Percentiles rank a stretch among this genome's conserved stretches.
These are phyloP conservation scores for Paracoccidioides lutzii DNA, from an alignment of 2,329 filamentous ascomycete genomes.

Conservation along the genomic window DNA sequence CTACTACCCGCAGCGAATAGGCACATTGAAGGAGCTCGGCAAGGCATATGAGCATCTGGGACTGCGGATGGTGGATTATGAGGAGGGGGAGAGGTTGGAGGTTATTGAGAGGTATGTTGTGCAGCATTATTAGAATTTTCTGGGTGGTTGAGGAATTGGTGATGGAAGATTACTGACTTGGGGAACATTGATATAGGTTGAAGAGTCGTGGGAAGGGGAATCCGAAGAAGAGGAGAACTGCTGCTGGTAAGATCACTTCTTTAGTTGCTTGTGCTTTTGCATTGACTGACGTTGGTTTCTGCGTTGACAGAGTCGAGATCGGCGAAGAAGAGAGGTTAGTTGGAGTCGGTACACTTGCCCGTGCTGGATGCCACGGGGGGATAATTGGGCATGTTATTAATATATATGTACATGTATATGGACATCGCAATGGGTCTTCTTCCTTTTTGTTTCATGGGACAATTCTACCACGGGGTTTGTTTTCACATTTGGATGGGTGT, in stretches of 20 bases:
- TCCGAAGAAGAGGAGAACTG: constrained; percentile 68
- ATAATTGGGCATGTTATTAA: background rate
- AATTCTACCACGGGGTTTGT: background rate
- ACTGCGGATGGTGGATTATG: constrained; percentile 58
- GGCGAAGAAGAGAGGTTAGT: constrained; percentile 9
- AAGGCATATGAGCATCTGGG: constrained; percentile 52
- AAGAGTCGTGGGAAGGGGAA: constrained; percentile 68
- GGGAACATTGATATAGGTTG: constrained; percentile 33
- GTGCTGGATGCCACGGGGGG: background rate
- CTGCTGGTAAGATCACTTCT: constrained; percentile 16
- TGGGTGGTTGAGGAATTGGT: background rate
- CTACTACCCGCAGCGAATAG: constrained; percentile 74
- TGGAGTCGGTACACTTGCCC: background rate
- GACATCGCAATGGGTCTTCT: background rate
- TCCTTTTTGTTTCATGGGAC: background rate
- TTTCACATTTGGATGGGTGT: background rate
- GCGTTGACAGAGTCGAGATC: constrained; percentile 7
- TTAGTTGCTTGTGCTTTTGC: background rate
- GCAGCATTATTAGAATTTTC: background rate
- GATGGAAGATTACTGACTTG: background rate
- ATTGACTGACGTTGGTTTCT: background rate
- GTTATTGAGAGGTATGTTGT: constrained; percentile 38
- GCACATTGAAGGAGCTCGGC: constrained; percentile 60
- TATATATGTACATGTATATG: background rate
- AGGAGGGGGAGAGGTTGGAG: constrained; percentile 70